phyloP scores from a whole-genome alignment of 257 asterid genomes.

The Fraxinus americana region DNA sequence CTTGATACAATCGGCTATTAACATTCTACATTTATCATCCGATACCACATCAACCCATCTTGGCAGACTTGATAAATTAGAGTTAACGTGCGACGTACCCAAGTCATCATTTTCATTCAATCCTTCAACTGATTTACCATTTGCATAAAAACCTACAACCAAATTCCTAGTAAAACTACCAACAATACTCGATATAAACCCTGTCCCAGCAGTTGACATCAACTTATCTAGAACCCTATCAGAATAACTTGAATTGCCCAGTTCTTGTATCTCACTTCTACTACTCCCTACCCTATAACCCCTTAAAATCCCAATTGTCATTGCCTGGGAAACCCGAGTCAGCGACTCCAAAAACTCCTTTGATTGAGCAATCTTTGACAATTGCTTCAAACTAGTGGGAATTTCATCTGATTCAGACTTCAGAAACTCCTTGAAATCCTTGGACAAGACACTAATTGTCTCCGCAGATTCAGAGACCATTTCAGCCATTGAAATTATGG shows the following conservation, averaged over 20 bases:
- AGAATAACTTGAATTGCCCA: constrained; percentile 36
- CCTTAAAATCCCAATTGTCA: constrained; percentile 69
- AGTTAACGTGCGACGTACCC: constrained; percentile 22
- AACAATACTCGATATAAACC: constrained; percentile 74
- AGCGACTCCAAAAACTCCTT: constrained; percentile 61
- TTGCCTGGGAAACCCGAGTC: constrained; percentile 53
- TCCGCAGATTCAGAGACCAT: constrained; percentile 79
- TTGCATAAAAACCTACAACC: constrained; percentile 67
- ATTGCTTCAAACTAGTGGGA: constrained; percentile 83
- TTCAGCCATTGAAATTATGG: constrained; percentile 73
- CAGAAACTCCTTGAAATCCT: constrained; percentile 86
- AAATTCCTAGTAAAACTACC: constrained; percentile 90
- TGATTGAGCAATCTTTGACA: constrained; percentile 74
- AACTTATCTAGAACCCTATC: constrained; percentile 73
- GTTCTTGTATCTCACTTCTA: constrained; percentile 42
- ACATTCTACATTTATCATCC: constrained; percentile 61
- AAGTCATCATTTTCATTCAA: constrained; percentile 33
- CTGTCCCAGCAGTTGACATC: constrained; percentile 81
- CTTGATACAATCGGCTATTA: constrained; percentile 78
- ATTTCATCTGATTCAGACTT: constrained; percentile 80
- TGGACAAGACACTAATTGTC: constrained; percentile 59
- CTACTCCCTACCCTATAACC: constrained; percentile 51
- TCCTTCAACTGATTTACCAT: constrained; percentile 37
- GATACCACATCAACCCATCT: constrained; percentile 58
- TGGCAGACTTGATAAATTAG: constrained; percentile 41